Conservation (phyloP, 2,329 filamentous ascomycete genomes). For the Alternaria triticina region DNA sequence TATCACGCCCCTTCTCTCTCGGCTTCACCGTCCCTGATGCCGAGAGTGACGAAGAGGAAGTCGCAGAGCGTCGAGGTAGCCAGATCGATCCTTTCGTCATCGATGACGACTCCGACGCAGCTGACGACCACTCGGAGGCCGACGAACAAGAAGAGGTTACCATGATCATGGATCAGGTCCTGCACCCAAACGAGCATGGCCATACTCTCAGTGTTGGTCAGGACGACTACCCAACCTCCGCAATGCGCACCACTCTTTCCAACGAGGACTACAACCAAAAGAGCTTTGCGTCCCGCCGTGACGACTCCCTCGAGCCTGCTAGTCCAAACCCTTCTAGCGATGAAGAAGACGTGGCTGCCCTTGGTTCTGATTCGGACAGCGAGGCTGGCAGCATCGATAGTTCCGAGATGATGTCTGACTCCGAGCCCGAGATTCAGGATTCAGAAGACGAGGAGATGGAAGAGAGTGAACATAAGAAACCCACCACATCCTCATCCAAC, state of each 20-base stretch:
- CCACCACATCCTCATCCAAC: not conserved
- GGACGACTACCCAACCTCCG: conserved; percentile 5
- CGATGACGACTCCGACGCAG: conserved; percentile 37
- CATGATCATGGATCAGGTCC: conserved; percentile 13
- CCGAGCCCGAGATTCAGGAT: conserved; percentile 8
- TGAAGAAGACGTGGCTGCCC: conserved; percentile 5
- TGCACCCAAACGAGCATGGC: conserved; percentile 2
- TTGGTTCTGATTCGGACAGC: conserved; percentile 14
- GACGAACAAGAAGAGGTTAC: conserved; percentile 13
- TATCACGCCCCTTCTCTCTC: conserved; percentile 22
- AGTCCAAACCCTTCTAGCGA: not conserved
- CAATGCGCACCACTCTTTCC: not conserved
- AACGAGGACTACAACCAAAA: conserved; percentile 8
- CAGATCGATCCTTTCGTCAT: conserved; percentile 38
- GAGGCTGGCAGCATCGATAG: conserved; percentile 14
- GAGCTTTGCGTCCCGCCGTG: not conserved
- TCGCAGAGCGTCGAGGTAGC: conserved; percentile 25
- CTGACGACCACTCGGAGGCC: conserved; percentile 7
- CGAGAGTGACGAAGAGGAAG: conserved; percentile 39
- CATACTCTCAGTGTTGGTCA: not conserved
- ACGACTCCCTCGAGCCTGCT: not conserved
- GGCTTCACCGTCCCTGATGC: conserved; percentile 43
- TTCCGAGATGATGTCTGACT: conserved; percentile 9
- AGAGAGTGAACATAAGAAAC: not conserved
- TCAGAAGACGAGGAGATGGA: conserved; percentile 10